Conservation (phyloP, 2,329 filamentous ascomycete genomes). For the Fusarium sp. region DNA sequence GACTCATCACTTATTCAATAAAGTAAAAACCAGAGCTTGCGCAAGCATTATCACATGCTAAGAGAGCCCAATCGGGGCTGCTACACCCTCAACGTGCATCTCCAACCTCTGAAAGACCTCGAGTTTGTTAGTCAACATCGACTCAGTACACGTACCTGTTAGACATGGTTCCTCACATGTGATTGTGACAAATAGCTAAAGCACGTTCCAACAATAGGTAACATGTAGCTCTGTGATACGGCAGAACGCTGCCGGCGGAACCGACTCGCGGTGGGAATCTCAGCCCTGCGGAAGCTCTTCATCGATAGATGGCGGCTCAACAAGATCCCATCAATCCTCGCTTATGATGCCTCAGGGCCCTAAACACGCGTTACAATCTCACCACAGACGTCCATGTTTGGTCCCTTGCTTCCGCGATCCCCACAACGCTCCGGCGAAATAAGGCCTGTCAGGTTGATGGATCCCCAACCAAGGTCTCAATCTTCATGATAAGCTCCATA, state of each 20-base stretch:
- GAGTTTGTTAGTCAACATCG: conserved; percentile 7
- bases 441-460: conserved; percentile 9
- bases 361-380: conserved; percentile 4
- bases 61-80: neutral
- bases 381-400: neutral
- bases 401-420: conserved; percentile 4
- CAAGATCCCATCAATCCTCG: neutral
- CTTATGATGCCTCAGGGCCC: neutral
- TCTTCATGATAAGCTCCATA: conserved; percentile 16
- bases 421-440: conserved; percentile 11
- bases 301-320: neutral
- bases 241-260: neutral
- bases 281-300: neutral
- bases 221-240: neutral
- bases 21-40: neutral
- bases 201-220: neutral
- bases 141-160: neutral
- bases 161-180: conserved; percentile 17
- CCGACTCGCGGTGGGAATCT: neutral
- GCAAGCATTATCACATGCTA: conserved; percentile 31
- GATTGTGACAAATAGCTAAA: conserved; percentile 10
- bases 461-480: conserved; percentile 6
- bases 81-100: conserved; percentile 6
- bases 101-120: neutral
- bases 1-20: neutral